Base-by-base conservation (phyloP, 768 basidiomycete species). In the Tricholoma sp. region DNA sequence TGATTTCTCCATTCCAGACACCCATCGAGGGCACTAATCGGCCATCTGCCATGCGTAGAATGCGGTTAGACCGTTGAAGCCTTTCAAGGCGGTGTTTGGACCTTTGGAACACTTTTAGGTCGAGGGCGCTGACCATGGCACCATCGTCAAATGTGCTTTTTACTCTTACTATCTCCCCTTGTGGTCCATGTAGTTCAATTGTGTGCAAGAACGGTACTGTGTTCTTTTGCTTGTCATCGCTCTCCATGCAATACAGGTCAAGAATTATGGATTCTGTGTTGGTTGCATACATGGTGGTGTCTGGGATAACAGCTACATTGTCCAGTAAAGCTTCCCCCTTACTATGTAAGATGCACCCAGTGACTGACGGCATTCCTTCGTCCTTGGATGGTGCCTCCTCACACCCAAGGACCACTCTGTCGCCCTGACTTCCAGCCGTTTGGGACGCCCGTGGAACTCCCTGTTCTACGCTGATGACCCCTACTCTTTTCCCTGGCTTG, bases 311-410 rank as follows among this genome's bases (percentile, higher is more conserved):
- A 16, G 39, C 39, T 41, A 41, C 39, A 16, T 41, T 6, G 7
- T 19, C 7, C 9, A 9, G 39, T 41, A 41, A 41, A 4, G 18
- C 39, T 41, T 16, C 39, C 39, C 16, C 39, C 18, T 41, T 41
- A 41, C 39, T 12, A 41, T 16, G 69, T 73, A 6, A 74, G 45
- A 0, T 41, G 7, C 39, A 41, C 39, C 19, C 21, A 21, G 43
- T 22, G 18, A 1, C 11, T 6, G 19, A 45, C 9, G 19, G 43
- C 21, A n/a, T 45, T 45, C n/a, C 21, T 10, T 45, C 21, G 19
- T 41, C 39, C 39, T 18, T 41, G 39, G 39, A 41, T 41, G 39
- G 6, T 41, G 35, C 35, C 35, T 37, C 39, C 16, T 41, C 39
- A 19, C 39, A 41, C 39, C 39, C n/a, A 41, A 41, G 43, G 43